Conservation (phyloP, 371 early-diverging fungal species). For the Mortierella sp. region DNA sequence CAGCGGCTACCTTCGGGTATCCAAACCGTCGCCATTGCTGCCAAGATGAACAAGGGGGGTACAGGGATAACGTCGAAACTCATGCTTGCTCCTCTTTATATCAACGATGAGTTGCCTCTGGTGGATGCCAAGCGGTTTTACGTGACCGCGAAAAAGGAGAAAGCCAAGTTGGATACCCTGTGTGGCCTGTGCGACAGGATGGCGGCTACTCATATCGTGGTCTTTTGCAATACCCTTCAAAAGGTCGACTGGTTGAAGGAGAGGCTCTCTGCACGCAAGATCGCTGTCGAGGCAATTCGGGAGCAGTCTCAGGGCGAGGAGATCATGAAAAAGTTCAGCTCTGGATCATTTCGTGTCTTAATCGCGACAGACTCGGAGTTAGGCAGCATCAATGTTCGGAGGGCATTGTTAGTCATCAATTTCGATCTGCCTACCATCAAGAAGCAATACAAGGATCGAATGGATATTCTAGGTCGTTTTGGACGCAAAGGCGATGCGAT, state of each 20-base stretch:
- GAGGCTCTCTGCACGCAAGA: conserved; percentile 87
- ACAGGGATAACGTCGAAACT: conserved; percentile 88
- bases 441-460: conserved; percentile 74
- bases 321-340: conserved; percentile 79
- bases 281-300: conserved; percentile 98
- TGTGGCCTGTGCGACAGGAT: conserved; percentile 94
- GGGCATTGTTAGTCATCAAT: conserved; percentile 92
- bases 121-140: conserved; percentile 86
- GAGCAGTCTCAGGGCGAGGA: conserved; percentile 86
- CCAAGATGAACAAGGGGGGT: conserved; percentile 90
- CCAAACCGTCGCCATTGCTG: conserved; percentile 89
- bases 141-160: conserved; percentile 92
- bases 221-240: conserved; percentile 97
- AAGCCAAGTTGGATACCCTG: conserved; percentile 94
- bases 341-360: conserved; percentile 77
- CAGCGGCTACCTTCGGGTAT: conserved; percentile 78
- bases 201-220: conserved; percentile 57
- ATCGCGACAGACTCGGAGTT: conserved; percentile 94
- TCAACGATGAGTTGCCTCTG: conserved; percentile 93
- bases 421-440: conserved; percentile 92
- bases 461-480: conserved; percentile 60
- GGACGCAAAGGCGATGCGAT: neutral
- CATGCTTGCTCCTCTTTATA: conserved; percentile 87
- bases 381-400: conserved; percentile 97
- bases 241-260: conserved; percentile 98